Evolutionary conservation across 2,329 filamentous ascomycete genomes (phyloP).

Genomic region (Pseudocercospora macadamiae): DNA sequence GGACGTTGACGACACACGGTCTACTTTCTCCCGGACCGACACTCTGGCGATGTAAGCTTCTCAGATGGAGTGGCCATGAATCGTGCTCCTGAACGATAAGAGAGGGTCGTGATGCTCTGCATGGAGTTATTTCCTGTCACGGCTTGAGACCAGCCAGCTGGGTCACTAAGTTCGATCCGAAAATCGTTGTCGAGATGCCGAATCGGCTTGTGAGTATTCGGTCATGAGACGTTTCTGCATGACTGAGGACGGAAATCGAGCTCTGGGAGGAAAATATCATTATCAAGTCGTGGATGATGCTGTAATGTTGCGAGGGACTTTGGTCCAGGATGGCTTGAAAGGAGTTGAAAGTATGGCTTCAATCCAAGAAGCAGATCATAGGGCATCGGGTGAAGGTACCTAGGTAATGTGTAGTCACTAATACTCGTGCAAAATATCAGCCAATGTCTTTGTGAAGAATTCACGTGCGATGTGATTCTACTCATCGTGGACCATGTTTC

Average conservation of each 20-base stretch:
- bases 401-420: background rate
- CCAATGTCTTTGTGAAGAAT: background rate
- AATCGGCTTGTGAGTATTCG: too few species aligned
- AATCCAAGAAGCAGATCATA: slow-evolving; percentile 3
- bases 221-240: too few species aligned
- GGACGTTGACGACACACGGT: background rate
- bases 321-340: background rate
- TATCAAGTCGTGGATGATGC: background rate
- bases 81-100: background rate
- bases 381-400: background rate
- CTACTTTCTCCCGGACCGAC: background rate
- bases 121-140: too few species aligned
- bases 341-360: background rate
- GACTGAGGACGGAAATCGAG: too few species aligned
- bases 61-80: background rate
- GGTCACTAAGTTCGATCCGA: too few species aligned
- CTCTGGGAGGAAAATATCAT: too few species aligned
- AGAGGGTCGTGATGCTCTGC: too few species aligned
- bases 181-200: too few species aligned
- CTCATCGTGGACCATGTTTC: background rate
- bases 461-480: background rate
- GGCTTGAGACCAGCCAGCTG: background rate
- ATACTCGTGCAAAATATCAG: background rate
- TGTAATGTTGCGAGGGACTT: background rate
- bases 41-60: background rate